Conservation (phyloP, 2,329 filamentous ascomycete genomes). For the Akanthomyces uredinophilus region DNA sequence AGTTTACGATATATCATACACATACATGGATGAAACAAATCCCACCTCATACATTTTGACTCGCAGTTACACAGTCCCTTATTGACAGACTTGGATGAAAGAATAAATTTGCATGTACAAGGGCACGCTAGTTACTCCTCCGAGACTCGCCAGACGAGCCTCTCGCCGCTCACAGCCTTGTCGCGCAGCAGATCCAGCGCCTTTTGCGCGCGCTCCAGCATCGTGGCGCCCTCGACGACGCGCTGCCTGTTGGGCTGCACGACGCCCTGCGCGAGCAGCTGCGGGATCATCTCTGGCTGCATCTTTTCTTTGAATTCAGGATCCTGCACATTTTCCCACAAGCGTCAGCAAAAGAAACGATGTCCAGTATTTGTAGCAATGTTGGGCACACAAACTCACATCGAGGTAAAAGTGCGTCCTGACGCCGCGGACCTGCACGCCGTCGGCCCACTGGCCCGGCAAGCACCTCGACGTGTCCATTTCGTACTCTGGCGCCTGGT, state of each 20-base stretch:
- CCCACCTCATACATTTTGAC: too few relatives aligned
- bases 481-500: conserved; percentile 45
- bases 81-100: too few relatives aligned
- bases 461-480: conserved; percentile 45
- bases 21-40: too few relatives aligned
- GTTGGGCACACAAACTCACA: conserved; percentile 18
- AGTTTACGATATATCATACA: too few relatives aligned
- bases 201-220: conserved; percentile 35
- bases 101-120: too few relatives aligned
- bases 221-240: conserved; percentile 35
- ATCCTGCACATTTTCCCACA: conserved; percentile 35
- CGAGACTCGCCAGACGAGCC: conserved; percentile 32
- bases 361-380: not conserved
- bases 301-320: conserved; percentile 49
- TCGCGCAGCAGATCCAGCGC: conserved; percentile 32
- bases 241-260: conserved; percentile 38
- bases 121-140: conserved; percentile 3
- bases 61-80: too few relatives aligned
- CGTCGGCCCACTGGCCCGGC: conserved; percentile 42
- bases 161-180: conserved; percentile 36
- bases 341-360: not conserved
- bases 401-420: conserved; percentile 37
- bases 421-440: conserved; percentile 48
- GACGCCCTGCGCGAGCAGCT: conserved; percentile 35
- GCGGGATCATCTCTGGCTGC: conserved; percentile 50